A percentile compares a stretch with the other conserved stretches of the same genome.
These are phyloP conservation scores for Cytospora schulzeri DNA, from an alignment of 2,329 filamentous ascomycete genomes.

Conservation along the genomic window DNA sequence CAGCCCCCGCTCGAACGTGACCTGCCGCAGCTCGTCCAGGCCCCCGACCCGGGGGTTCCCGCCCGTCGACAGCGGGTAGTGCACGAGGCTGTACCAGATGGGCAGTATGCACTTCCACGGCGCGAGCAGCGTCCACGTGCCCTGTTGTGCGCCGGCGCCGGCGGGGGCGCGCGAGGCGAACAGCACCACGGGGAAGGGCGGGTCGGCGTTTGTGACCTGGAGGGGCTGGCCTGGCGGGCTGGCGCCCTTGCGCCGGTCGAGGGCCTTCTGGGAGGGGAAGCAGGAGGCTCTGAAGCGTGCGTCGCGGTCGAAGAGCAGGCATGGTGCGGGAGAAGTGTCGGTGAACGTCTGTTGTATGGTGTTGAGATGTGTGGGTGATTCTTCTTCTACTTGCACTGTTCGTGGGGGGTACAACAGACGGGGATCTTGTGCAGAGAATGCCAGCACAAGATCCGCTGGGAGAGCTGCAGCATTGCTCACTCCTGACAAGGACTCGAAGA, in stretches of 20 bases:
- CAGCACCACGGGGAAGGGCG: slow-evolving; percentile 75
- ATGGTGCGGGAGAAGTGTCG: slow-evolving; percentile 32
- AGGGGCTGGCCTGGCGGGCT: slow-evolving; percentile 66
- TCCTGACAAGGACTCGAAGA: slow-evolving; percentile 55
- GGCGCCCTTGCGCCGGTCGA: slow-evolving; percentile 74
- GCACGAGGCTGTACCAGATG: slow-evolving; percentile 85
- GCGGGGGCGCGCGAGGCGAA: slow-evolving; percentile 59
- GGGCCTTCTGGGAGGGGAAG: slow-evolving; percentile 73
- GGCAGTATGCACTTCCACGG: slow-evolving; percentile 89
- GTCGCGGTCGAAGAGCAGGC: slow-evolving; percentile 69
- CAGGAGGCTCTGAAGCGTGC: slow-evolving; percentile 65
- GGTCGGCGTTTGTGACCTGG: slow-evolving; percentile 61
- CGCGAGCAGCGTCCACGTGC: slow-evolving; percentile 79
- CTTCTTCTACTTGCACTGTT: slow-evolving; percentile 46
- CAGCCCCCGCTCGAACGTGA: slow-evolving; percentile 75
- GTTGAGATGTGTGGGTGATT: neutral
- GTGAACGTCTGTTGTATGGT: slow-evolving; percentile 35
- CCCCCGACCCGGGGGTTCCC: slow-evolving; percentile 84
- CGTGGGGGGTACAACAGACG: slow-evolving; percentile 76
- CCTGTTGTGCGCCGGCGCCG: slow-evolving; percentile 50
- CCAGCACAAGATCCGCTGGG: slow-evolving; percentile 69
- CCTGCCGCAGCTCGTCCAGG: slow-evolving; percentile 75
- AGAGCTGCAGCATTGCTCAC: slow-evolving; percentile 71
- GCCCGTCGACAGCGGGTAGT: slow-evolving; percentile 76
- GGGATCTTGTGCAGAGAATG: slow-evolving; percentile 77